Evolutionary conservation across 2,329 filamentous ascomycete species (phyloP).

Genomic region (Clarireedia sp.): DNA sequence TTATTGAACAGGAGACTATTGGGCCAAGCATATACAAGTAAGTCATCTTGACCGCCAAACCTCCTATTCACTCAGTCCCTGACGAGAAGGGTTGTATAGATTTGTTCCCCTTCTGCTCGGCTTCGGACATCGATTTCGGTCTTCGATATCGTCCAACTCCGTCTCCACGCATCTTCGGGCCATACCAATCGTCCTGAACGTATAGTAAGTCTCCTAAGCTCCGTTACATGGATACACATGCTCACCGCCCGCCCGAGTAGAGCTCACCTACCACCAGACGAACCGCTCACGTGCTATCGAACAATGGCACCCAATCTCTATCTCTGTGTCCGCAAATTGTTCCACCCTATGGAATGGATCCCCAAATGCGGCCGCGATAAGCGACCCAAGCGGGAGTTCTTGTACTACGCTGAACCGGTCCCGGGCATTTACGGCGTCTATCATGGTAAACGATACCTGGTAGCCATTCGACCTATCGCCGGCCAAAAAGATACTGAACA

Average conservation of each 20-base stretch:
- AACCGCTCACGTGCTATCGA: not conserved
- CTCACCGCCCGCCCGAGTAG: not conserved
- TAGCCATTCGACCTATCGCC: not conserved
- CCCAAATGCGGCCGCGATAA: not conserved
- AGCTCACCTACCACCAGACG: not conserved
- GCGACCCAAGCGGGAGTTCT: not conserved
- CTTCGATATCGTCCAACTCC: too few relatives aligned
- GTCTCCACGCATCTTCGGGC: too few relatives aligned
- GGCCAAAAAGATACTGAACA: slow-evolving; percentile 9
- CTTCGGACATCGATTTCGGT: too few relatives aligned
- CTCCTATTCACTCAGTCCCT: too few relatives aligned
- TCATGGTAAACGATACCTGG: not conserved
- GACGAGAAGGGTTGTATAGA: too few relatives aligned
- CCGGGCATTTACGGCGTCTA: slow-evolving; percentile 14
- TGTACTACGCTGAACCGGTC: slow-evolving; percentile 8
- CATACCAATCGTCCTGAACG: too few relatives aligned
- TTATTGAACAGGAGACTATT: too few relatives aligned
- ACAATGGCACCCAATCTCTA: slow-evolving; percentile 10
- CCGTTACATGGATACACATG: too few relatives aligned
- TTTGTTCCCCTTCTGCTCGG: too few relatives aligned
- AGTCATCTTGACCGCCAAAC: too few relatives aligned
- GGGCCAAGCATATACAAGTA: too few relatives aligned
- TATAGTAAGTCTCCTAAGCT: too few relatives aligned
- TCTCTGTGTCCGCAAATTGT: slow-evolving; percentile 8
- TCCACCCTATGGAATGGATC: slow-evolving; percentile 2